These are phyloP conservation scores for Otatea glauca DNA, from an alignment of 176 grass and related monocot genomes.

Conservation along the genomic window DNA sequence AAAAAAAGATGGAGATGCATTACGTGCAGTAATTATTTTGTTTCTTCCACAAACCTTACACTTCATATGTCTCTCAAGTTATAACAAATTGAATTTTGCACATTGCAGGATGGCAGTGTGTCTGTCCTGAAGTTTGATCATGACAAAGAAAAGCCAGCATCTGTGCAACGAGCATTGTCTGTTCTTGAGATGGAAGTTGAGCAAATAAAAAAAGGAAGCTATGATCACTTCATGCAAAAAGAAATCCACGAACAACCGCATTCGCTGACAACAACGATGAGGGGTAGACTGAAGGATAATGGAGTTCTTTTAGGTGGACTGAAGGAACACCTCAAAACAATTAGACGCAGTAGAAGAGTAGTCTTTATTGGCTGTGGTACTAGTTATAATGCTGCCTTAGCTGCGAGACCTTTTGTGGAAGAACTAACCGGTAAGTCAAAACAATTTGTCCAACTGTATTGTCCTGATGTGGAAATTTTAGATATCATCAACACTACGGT, in stretches of 20 bases:
- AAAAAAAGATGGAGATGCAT: not conserved
- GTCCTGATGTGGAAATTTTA: not conserved
- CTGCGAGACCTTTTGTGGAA: conserved; percentile 85
- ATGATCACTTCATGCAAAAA: conserved; percentile 69
- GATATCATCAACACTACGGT: not conserved
- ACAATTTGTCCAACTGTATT: conserved; percentile 16
- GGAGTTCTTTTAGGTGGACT: conserved; percentile 86
- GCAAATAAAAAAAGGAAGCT: conserved; percentile 95
- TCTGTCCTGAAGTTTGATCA: conserved; percentile 84
- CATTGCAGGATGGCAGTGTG: conserved; percentile 77
- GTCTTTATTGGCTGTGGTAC: conserved; percentile 95
- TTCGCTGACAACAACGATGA: conserved; percentile 91
- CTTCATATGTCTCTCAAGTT: not conserved
- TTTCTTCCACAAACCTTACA: not conserved
- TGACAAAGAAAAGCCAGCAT: conserved; percentile 85
- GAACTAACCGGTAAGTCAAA: conserved; percentile 70
- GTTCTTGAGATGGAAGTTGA: conserved; percentile 98
- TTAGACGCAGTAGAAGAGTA: conserved; percentile 78
- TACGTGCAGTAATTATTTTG: not conserved
- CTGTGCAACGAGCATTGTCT: conserved; percentile 86
- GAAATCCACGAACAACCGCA: conserved; percentile 93
- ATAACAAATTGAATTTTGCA: conserved; percentile 8
- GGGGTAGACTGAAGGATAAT: conserved; percentile 82
- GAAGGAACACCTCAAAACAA: conserved; percentile 87
- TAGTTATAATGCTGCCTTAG: conserved; percentile 90